A percentile compares a stretch with the other conserved stretches of the same genome.
Conservation (phyloP, 768 basidiomycete genomes). For the Udeniomyces megalosporus region DNA sequence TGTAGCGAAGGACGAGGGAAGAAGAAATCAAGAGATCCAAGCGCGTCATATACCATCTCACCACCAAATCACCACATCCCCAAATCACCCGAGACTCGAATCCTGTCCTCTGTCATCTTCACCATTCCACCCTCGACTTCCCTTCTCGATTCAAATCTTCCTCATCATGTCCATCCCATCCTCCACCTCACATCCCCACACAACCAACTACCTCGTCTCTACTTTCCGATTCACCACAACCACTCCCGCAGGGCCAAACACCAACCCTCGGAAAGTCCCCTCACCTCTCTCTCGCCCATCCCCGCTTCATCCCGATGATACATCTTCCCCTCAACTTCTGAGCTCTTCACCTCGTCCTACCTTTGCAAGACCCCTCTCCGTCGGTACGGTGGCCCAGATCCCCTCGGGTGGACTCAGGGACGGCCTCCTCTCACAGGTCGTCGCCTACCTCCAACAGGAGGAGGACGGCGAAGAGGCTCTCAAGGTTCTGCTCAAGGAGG, state of each 20-base stretch:
- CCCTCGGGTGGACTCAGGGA: constrained; percentile 28
- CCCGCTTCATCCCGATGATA: not conserved
- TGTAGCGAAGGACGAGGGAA: too few relatives aligned
- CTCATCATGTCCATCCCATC: not conserved
- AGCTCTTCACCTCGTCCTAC: not conserved
- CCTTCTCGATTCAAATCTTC: not conserved
- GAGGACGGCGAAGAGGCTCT: constrained; percentile 60
- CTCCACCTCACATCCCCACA: not conserved
- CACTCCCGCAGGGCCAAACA: too few relatives aligned
- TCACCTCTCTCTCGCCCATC: too few relatives aligned
- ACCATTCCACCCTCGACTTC: too few relatives aligned
- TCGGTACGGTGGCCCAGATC: not conserved
- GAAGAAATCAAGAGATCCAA: too few relatives aligned
- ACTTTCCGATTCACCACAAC: not conserved
- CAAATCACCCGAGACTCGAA: not conserved
- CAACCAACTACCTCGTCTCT: constrained; percentile 2
- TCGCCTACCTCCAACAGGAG: constrained; percentile 56
- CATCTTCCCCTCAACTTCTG: not conserved
- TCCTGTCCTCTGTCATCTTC: not conserved
- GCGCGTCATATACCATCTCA: not conserved
- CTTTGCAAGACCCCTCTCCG: not conserved
- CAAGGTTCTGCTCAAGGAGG: constrained; percentile 32
- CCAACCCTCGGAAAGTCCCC: too few relatives aligned
- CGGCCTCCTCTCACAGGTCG: constrained; percentile 52
- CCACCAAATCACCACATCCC: not conserved